Conservation (phyloP, 2,329 filamentous ascomycete genomes). For the Apiospora sp. region DNA sequence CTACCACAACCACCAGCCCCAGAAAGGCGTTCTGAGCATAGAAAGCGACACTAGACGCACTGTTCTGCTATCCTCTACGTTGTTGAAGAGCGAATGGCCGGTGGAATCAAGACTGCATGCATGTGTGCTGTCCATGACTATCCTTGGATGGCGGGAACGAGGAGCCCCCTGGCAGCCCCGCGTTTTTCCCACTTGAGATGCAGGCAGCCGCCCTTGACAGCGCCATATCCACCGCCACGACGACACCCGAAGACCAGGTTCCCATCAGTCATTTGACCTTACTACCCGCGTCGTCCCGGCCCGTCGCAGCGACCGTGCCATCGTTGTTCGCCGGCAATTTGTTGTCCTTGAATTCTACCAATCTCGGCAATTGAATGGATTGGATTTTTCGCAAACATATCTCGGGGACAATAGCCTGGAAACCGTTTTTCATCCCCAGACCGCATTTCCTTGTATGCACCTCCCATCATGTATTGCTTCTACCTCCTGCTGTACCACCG, state of each 20-base stretch:
- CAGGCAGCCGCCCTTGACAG: constrained; percentile 8
- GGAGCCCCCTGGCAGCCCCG: constrained; percentile 2
- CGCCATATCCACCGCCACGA: constrained; percentile 9
- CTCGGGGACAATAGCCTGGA: not conserved
- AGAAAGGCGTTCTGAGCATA: not conserved
- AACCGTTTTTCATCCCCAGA: not conserved
- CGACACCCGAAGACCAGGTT: constrained; percentile 20
- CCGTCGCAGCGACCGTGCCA: constrained; percentile 14
- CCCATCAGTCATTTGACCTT: constrained; percentile 10
- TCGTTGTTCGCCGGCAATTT: constrained; percentile 5
- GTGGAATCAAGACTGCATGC: not conserved
- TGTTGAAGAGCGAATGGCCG: not conserved
- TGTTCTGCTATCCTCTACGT: not conserved
- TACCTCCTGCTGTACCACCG: constrained; percentile 10
- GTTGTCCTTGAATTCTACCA: not conserved
- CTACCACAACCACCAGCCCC: not conserved
- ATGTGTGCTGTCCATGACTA: not conserved
- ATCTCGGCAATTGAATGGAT: constrained; percentile 9
- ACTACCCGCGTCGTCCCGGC: constrained; percentile 14
- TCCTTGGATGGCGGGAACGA: not conserved
- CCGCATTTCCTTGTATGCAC: constrained; percentile 9
- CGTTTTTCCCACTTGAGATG: constrained; percentile 10
- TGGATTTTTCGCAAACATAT: not conserved
- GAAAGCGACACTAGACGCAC: not conserved
- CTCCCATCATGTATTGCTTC: not conserved